A percentile compares a stretch with the other conserved stretches of the same genome.
Evolutionary conservation across 495 filamentous ascomycete species (phyloP).

Genomic region (Hypoxylon intermedium): DNA sequence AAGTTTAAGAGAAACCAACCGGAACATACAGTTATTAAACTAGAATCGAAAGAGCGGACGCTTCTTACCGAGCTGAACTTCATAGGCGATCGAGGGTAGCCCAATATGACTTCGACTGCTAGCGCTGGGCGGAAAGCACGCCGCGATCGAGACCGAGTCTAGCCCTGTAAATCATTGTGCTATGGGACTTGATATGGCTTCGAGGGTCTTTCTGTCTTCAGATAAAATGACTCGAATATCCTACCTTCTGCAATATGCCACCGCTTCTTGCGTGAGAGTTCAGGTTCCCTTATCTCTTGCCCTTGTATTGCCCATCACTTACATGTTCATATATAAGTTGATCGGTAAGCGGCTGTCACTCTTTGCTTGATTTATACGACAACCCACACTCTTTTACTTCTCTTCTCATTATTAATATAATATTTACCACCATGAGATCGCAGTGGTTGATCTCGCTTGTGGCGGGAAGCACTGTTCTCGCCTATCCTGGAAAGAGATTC

Average conservation of each 20-base stretch:
- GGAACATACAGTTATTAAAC: not conserved
- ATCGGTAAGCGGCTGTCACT: not conserved
- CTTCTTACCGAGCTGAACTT: not conserved
- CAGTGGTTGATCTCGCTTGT: constrained; percentile 6
- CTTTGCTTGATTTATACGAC: not conserved
- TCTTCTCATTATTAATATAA: not conserved
- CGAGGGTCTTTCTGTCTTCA: not conserved
- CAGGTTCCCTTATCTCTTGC: not conserved
- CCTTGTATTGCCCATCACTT: no score
- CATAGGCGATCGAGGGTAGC: not conserved
- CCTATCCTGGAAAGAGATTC: constrained; percentile 1
- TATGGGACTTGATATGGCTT: not conserved
- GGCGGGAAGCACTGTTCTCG: constrained; percentile 12
- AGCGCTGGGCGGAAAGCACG: not conserved
- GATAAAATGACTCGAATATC: not conserved
- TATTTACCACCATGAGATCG: not conserved
- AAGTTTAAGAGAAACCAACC: not conserved
- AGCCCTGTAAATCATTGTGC: not conserved
- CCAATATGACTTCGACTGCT: not conserved
- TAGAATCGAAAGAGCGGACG: not conserved
- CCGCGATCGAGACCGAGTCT: not conserved
- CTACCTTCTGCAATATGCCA: not conserved
- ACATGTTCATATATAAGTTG: not conserved
- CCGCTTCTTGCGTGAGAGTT: not conserved
- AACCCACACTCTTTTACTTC: not conserved